A percentile compares a stretch with the other conserved stretches of the same genome.
phyloP scores from a whole-genome alignment of 1,284 basidiomycete species.

The Rhodotorula sp. region DNA sequence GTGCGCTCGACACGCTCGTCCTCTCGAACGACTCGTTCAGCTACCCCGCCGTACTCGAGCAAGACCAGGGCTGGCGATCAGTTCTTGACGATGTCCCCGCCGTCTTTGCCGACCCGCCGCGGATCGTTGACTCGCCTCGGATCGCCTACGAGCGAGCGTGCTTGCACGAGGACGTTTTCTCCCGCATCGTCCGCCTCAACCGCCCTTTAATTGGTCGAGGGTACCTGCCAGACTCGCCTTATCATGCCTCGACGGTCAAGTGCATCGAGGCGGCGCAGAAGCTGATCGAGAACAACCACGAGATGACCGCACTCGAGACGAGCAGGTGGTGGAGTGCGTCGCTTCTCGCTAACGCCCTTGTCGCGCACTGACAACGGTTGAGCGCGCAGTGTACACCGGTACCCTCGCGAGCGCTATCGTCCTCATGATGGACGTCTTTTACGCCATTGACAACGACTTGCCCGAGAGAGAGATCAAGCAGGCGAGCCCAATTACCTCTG shows the following conservation, averaged over 20 bases:
- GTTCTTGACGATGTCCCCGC: constrained; percentile 21
- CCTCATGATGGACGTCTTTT: constrained; percentile 37
- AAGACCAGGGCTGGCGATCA: constrained; percentile 24
- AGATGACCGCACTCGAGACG: constrained; percentile 28
- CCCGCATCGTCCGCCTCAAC: constrained; percentile 41
- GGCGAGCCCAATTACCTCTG: background rate
- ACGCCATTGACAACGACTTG: constrained; percentile 34
- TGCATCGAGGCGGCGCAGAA: constrained; percentile 31
- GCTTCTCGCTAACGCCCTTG: no score
- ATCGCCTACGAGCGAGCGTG: constrained; percentile 26
- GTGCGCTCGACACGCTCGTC: constrained; percentile 38
- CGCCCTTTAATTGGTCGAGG: constrained; percentile 38
- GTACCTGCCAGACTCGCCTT: constrained; percentile 30
- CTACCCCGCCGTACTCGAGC: constrained; percentile 34
- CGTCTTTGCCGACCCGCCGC: constrained; percentile 9
- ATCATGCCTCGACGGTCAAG: constrained; percentile 25
- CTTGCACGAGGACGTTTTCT: constrained; percentile 33
- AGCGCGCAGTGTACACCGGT: constrained; percentile 27
- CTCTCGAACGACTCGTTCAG: constrained; percentile 19
- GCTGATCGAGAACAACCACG: constrained; percentile 34
- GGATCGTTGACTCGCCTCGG: constrained; percentile 3
- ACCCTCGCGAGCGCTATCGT: constrained; percentile 36
- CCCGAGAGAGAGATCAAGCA: constrained; percentile 18
- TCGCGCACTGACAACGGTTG: rapidly evolving
- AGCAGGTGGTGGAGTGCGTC: constrained; percentile 35